Evolutionary conservation across 345 rosid species (phyloP).

Genomic region (Salix exigua): DNA sequence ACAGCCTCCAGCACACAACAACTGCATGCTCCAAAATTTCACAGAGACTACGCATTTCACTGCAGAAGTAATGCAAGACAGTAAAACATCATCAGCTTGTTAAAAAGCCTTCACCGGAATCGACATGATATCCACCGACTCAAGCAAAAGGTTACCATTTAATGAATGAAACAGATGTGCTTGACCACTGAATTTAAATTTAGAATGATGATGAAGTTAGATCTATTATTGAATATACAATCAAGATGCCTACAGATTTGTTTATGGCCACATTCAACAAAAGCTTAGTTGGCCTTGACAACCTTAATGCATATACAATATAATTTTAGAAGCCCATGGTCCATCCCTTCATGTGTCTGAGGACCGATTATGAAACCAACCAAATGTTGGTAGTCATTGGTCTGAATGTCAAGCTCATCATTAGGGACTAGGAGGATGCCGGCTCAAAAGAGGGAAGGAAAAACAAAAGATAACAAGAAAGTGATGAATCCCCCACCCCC

Average conservation of each 20-base stretch:
- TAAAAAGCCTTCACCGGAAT: not conserved
- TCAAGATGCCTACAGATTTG: not conserved
- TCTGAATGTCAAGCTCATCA: not conserved
- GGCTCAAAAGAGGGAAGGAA: not conserved
- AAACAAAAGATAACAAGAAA: not conserved
- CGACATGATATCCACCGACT: not conserved
- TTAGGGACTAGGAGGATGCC: not conserved
- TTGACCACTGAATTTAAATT: not conserved
- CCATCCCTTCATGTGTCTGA: not conserved
- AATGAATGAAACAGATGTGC: not conserved
- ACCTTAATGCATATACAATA: not conserved
- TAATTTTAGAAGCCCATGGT: not conserved
- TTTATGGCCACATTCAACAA: not conserved
- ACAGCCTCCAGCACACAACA: slow-evolving; percentile 31
- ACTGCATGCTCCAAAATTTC: slow-evolving; percentile 39
- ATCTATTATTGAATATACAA: not conserved
- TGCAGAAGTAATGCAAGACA: slow-evolving; percentile 22
- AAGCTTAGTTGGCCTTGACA: not conserved
- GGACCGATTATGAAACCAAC: not conserved
- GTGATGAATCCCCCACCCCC: not conserved
- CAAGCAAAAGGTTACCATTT: not conserved
- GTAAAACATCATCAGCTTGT: not conserved
- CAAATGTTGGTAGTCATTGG: not conserved
- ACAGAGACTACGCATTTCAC: slow-evolving; percentile 29
- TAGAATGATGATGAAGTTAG: not conserved